Conservation (phyloP, 139 green algal genomes). For the Haematococcus sp. region DNA sequence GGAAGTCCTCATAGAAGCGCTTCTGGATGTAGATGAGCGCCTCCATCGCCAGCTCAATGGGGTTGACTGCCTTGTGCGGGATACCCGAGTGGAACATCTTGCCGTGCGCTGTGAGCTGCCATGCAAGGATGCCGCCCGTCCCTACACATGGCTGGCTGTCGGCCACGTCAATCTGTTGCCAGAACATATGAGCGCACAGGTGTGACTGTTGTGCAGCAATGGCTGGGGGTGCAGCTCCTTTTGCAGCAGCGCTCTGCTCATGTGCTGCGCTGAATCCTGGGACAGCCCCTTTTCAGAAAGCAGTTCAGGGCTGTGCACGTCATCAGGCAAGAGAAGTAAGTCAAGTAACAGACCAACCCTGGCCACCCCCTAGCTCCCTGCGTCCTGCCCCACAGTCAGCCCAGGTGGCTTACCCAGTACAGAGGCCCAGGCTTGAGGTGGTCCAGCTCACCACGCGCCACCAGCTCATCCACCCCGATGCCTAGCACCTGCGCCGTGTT, state of each 20-base stretch:
- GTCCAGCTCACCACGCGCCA: constrained; percentile 56
- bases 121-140: constrained; percentile 55
- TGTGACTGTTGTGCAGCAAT: no score
- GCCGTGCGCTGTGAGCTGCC: constrained; percentile 45
- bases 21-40: constrained; percentile 46
- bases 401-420: constrained; percentile 40
- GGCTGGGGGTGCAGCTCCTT: no score
- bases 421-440: constrained; percentile 32
- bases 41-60: constrained; percentile 70
- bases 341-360: no score
- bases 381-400: no score
- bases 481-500: constrained; percentile 33
- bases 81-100: constrained; percentile 22
- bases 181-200: no score
- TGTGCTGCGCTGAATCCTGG: no score
- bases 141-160: constrained; percentile 74
- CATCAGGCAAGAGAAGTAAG: no score
- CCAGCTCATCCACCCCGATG: constrained; percentile 69
- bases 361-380: no score
- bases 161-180: constrained; percentile 22
- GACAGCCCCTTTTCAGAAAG: no score
- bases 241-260: no score
- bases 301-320: no score
- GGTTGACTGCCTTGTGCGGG: constrained; percentile 66
- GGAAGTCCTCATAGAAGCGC: constrained; percentile 61